Percentiles rank a stretch among this genome's conserved stretches.
Conservation (phyloP, 2,329 filamentous ascomycete species). For the Fusarium nelsonii region DNA sequence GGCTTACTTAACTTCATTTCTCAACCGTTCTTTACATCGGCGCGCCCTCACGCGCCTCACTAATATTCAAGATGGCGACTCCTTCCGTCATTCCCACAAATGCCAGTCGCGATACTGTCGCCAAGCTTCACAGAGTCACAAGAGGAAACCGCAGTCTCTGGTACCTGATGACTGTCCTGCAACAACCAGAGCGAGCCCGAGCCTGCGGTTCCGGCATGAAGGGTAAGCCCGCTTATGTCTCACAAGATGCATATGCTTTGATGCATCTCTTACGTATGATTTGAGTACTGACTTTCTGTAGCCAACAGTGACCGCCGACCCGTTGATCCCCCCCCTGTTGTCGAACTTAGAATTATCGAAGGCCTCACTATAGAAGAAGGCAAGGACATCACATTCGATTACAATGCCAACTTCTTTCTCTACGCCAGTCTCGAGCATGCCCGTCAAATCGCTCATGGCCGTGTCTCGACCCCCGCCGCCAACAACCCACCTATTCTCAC, state of each 20-base stretch:
- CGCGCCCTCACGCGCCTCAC: slow-evolving; percentile 17
- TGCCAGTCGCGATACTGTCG: slow-evolving; percentile 53
- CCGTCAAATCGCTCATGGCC: slow-evolving; percentile 83
- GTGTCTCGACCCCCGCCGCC: slow-evolving; percentile 75
- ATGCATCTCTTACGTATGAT: not conserved
- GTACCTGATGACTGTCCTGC: slow-evolving; percentile 87
- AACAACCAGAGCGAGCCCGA: slow-evolving; percentile 93
- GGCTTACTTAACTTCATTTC: slow-evolving; percentile 28
- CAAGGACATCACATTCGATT: slow-evolving; percentile 85
- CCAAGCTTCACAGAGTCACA: slow-evolving; percentile 67
- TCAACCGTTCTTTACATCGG: slow-evolving; percentile 22
- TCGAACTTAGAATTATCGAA: slow-evolving; percentile 88
- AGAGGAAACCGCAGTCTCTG: slow-evolving; percentile 81
- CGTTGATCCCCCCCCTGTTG: slow-evolving; percentile 93
- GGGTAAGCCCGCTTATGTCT: slow-evolving; percentile 68
- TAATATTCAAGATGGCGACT: slow-evolving; percentile 51
- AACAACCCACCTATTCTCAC: slow-evolving; percentile 87
- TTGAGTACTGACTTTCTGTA: slow-evolving; percentile 42
- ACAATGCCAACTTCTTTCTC: slow-evolving; percentile 98
- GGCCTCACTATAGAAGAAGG: slow-evolving; percentile 71
- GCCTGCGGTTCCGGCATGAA: slow-evolving; percentile 96
- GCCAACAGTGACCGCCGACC: slow-evolving; percentile 79
- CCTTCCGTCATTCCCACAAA: slow-evolving; percentile 49
- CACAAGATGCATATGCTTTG: not conserved
- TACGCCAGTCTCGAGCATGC: slow-evolving; percentile 92